Percentiles rank a stretch among this genome's conserved stretches.
Evolutionary conservation across 306 rosid genomes (phyloP).

Genomic region (Citrullus mucosospermus): DNA sequence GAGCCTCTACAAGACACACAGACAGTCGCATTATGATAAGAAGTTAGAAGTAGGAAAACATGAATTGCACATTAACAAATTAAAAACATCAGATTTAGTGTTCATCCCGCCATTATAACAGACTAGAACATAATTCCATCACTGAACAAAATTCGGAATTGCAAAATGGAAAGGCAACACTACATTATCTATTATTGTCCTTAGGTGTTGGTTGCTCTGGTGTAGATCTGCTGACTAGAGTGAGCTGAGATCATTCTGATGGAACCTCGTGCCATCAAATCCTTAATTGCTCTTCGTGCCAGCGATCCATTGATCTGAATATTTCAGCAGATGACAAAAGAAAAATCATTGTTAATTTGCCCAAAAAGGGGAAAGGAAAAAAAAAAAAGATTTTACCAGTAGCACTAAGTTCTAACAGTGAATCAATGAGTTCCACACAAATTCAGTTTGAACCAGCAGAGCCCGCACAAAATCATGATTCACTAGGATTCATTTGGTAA

Average conservation of each 20-base stretch:
- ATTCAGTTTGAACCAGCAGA: neutral
- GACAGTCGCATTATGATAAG: too few species aligned
- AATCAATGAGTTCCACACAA: neutral
- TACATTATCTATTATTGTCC: neutral
- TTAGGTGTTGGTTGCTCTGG: constrained; percentile 6
- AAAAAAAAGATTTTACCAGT: neutral
- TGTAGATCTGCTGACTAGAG: constrained; percentile 10
- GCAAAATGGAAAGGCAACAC: neutral
- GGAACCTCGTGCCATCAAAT: constrained; percentile 6
- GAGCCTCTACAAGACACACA: too few species aligned
- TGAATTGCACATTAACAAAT: too few species aligned
- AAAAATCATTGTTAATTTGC: neutral
- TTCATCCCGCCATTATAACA: neutral
- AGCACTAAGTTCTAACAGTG: neutral
- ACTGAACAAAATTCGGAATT: neutral
- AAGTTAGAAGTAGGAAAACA: too few species aligned
- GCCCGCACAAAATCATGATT: too few species aligned
- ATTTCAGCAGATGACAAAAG: neutral
- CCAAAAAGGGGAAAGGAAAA: neutral
- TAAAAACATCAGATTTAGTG: neutral
- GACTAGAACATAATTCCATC: too few species aligned
- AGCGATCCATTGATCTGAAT: constrained; percentile 1
- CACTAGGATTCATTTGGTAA: too few species aligned
- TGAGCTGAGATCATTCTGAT: constrained; percentile 8
- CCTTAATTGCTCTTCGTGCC: constrained; percentile 9